phyloP scores from a whole-genome alignment of 768 basidiomycete genomes.

The Pleurotus platypus region DNA sequence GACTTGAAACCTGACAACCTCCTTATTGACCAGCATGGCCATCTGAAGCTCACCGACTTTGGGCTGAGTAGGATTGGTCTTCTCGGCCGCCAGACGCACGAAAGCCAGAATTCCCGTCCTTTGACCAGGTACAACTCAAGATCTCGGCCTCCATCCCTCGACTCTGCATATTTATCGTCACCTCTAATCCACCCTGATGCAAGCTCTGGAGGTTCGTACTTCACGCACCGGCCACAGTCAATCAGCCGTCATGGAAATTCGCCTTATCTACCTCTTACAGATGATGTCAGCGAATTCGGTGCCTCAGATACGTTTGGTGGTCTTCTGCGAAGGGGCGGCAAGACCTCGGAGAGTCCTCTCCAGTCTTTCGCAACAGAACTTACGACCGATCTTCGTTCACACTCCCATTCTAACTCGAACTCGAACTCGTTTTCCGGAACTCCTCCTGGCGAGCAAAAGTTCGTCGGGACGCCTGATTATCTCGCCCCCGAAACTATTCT shows the following conservation, averaged over 20 bases:
- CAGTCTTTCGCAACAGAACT: slow-evolving; percentile 87
- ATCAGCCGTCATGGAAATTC: slow-evolving; percentile 58
- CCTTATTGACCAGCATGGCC: slow-evolving; percentile 94
- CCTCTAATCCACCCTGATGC: slow-evolving; percentile 62
- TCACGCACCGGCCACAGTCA: slow-evolving; percentile 62
- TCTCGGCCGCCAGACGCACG: slow-evolving; percentile 92
- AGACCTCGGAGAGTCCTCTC: slow-evolving; percentile 69
- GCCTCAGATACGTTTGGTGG: slow-evolving; percentile 71
- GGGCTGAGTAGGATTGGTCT: slow-evolving; percentile 96
- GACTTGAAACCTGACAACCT: slow-evolving; percentile 98
- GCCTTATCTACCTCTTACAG: slow-evolving; percentile 66
- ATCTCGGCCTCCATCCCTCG: slow-evolving; percentile 80
- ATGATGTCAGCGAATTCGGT: slow-evolving; percentile 86
- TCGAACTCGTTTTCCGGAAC: slow-evolving; percentile 53
- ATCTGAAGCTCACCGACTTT: slow-evolving; percentile 97
- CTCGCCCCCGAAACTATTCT: slow-evolving; percentile 94
- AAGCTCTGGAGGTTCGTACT: slow-evolving; percentile 71
- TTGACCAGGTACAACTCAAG: slow-evolving; percentile 58
- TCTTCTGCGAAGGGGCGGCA: slow-evolving; percentile 43
- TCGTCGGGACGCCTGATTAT: slow-evolving; percentile 98
- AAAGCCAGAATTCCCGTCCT: slow-evolving; percentile 45
- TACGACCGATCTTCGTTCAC: slow-evolving; percentile 78
- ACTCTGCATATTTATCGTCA: slow-evolving; percentile 76
- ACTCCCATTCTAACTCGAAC: slow-evolving; percentile 34
- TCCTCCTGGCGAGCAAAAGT: slow-evolving; percentile 84